Base-by-base conservation (phyloP, 1,284 basidiomycete genomes). In the Microbotryum lychnidis-dioicae region DNA sequence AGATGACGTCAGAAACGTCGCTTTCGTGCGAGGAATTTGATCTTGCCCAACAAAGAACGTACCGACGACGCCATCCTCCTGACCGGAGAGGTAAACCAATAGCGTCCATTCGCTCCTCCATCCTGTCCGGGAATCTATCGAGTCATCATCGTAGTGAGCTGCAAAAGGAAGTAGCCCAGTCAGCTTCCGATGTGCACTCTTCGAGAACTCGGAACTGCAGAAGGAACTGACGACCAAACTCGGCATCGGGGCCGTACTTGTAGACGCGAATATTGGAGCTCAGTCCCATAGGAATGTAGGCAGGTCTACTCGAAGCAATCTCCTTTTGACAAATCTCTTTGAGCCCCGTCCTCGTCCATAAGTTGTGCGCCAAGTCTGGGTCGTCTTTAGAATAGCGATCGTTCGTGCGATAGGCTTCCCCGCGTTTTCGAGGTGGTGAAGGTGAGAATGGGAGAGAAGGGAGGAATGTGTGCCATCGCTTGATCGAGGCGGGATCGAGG, bases 351-450 rank as follows among this genome's bases (percentile, higher is more conserved):
- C 64, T 58, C 29, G 51, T 47, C 67, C 60, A 82, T 21, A 91
- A 75, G 16, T 72, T 74, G 29, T 78, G 65, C 0, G 87, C 85
- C 70, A 90, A 87, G 3, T 79, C 75, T 1, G 76, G 70, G 14
- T 87, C 87, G 6, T 79, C 76, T 7, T 86, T 72, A 2, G 84
- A 84, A 62, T 84, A 80, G 31, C 87, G 81, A 69, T 85, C 85
- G 73, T 87, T 89, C 16, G 87, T 82, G 55, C 88, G 76, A 37
- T 83, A 82, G 1, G 88, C 87, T 73, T 89, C 87, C 6, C 86
- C 87, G 60, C 79, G 79, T 75, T 86, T 87, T 73, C 84, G 84
- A 2, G 86, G 84, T 21, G 83, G 84, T 0, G 85, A 86, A 4
- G 87, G 80, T 20, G 52, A 21, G n/a, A 6, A 20, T 4, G 27